Percentiles rank a stretch among this genome's conserved stretches.
phyloP scores from a whole-genome alignment of 2,329 filamentous ascomycete species.

The Dactylella cylindrospora region DNA sequence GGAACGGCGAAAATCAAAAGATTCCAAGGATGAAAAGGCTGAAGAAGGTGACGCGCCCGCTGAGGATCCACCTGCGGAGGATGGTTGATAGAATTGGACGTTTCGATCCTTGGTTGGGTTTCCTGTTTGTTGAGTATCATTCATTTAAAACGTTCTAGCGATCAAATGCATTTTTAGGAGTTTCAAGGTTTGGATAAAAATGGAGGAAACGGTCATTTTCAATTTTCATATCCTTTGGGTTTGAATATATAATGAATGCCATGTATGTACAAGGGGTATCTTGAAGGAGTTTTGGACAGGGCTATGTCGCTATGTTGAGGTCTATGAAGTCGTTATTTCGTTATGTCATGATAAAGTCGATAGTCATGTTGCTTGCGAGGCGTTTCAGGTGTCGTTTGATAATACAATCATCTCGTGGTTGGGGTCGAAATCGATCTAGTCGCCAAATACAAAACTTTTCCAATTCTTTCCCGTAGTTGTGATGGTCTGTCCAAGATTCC shows the following conservation, averaged over 20 bases:
- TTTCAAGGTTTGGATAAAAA: conserved; percentile 14
- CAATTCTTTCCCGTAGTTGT: conserved; percentile 71
- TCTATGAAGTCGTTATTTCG: too few species aligned
- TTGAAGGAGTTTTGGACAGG: conserved; percentile 6
- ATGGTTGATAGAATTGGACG: neutral
- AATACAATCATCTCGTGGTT: too few species aligned
- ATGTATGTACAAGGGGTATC: too few species aligned
- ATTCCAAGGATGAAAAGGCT: conserved; percentile 13
- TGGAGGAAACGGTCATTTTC: conserved; percentile 2
- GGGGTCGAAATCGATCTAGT: conserved; percentile 6
- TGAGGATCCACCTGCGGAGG: conserved; percentile 12
- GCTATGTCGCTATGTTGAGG: too few species aligned
- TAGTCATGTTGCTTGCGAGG: too few species aligned
- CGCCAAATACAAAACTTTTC: conserved; percentile 71
- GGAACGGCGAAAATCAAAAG: conserved; percentile 12
- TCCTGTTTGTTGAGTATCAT: neutral
- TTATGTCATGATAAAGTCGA: too few species aligned
- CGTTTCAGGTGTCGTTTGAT: too few species aligned
- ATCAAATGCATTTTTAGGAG: conserved; percentile 30
- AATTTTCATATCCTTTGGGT: conserved; percentile 10
- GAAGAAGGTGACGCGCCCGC: conserved; percentile 7
- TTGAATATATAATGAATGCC: conserved; percentile 9
- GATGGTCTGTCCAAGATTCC: conserved; percentile 72
- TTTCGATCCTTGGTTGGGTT: neutral
- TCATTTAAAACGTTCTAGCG: conserved; percentile 3